Evolutionary conservation across 352 stramenopile genomes (phyloP), one percentile per base, ranked within the genome.

Genomic region (Globisporangium megalacanthum): DNA sequence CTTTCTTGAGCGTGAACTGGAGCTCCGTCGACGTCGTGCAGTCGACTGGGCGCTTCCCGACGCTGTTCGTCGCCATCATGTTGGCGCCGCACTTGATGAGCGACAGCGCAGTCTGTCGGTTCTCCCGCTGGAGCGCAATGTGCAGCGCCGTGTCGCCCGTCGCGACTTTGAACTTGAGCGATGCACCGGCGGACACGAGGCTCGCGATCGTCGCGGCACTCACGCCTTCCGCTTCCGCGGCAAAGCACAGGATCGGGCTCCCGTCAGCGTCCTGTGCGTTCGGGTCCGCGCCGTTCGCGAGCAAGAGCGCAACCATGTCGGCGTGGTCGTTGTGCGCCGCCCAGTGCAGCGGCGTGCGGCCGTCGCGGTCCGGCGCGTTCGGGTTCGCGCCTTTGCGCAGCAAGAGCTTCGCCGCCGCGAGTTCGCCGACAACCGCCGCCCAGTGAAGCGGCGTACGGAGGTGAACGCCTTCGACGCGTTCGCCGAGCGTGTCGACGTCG

Each of bases 21-120:
- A 92, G 64, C 48, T 87, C 67, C 3, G 79, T 92, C 6, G 81
- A 92, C 9, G 79, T 89, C 22, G 83, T 94, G 60, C 82, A 88
- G 61, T 94, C 83, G 25, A 94, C 76, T 2, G 83, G 76, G 13
- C 83, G 79, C 42, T 85, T 80, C 4, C 81, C 83, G 1, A 62
- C 58, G 52, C 64, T 61, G 49, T 94, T 94, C 11, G 73, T 77
- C 5, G 71, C 68, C 72, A 83, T 81, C 64, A 92, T 86, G 46
- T 83, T 83, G 7, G 79, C 79, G 41, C 81, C 81, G 15, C 72
- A 85, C 33, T 85, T 82, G 52, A 94, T 83, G 44, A 94, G 59
- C 22, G 81, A 70, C 15, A 83, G 62, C 35, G 83, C 83, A 0
- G 83, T 92, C 45, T 77, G 65, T 6, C 77, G 69, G 52, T 92